These are phyloP conservation scores for Aspergillus egyptiacus DNA, from an alignment of 495 filamentous ascomycete genomes.

Conservation along the genomic window DNA sequence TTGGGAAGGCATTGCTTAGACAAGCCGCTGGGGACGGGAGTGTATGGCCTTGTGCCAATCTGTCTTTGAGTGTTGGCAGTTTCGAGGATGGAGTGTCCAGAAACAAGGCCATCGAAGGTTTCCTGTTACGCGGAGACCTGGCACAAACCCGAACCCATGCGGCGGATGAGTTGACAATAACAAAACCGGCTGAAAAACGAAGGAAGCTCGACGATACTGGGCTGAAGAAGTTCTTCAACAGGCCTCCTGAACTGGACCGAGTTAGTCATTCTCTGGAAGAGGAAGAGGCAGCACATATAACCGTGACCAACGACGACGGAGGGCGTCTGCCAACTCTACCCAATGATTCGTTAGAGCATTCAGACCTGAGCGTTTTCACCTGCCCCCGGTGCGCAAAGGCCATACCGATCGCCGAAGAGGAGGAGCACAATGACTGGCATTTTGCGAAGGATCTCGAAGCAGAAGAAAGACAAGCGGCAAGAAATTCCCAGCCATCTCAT, in stretches of 20 bases:
- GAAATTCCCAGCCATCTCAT: slow-evolving; percentile 18
- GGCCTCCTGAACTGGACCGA: slow-evolving; percentile 8
- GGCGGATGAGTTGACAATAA: slow-evolving; percentile 2
- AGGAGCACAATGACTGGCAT: slow-evolving; percentile 92
- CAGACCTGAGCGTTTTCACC: slow-evolving; percentile 31
- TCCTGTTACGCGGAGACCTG: slow-evolving; percentile 73
- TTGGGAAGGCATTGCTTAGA: slow-evolving; percentile 67
- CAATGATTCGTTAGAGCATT: slow-evolving; percentile 9
- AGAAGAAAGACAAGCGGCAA: slow-evolving; percentile 43
- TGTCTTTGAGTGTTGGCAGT: slow-evolving; percentile 78
- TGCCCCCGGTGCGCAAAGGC: slow-evolving; percentile 62
- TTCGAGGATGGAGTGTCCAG: slow-evolving; percentile 83
- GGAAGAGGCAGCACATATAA: neutral
- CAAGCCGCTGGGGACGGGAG: slow-evolving; percentile 72
- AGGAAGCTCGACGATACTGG: slow-evolving; percentile 30
- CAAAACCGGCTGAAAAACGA: slow-evolving; percentile 25
- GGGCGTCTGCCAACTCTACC: slow-evolving; percentile 18
- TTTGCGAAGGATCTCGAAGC: slow-evolving; percentile 81
- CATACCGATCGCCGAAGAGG: slow-evolving; percentile 50
- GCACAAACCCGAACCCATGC: slow-evolving; percentile 42
- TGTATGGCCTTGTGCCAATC: slow-evolving; percentile 80
- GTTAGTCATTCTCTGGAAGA: slow-evolving; percentile 4
- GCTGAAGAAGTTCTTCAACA: slow-evolving; percentile 33
- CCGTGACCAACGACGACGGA: neutral
- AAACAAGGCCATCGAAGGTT: slow-evolving; percentile 80